Conservation (phyloP, 176 grass and related monocot genomes). For the Pontederia paniculata region DNA sequence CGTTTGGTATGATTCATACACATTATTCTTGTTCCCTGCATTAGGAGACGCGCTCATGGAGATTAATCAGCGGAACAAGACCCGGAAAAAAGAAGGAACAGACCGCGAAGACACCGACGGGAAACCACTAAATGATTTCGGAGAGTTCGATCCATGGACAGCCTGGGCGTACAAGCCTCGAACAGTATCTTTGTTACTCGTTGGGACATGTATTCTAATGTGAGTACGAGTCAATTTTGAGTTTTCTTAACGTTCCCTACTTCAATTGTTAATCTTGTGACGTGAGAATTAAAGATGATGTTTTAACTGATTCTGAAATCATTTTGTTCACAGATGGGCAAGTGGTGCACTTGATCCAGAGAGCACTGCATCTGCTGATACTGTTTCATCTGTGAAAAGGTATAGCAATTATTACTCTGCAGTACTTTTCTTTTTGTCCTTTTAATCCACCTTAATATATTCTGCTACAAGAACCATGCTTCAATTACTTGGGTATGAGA, state of each 20-base stretch:
- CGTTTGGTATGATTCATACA: too few species aligned
- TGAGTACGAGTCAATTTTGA: constrained; percentile 18
- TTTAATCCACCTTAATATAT: too few species aligned
- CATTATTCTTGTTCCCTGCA: too few species aligned
- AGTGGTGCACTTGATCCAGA: constrained; percentile 89
- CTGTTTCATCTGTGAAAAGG: constrained; percentile 78
- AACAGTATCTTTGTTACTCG: constrained; percentile 64
- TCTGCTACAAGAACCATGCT: too few species aligned
- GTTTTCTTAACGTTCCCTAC: not conserved
- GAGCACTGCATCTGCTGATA: constrained; percentile 45
- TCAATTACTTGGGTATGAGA: too few species aligned
- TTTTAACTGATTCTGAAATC: not conserved
- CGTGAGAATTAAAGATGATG: constrained; percentile 1
- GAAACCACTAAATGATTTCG: constrained; percentile 38
- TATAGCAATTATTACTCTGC: not conserved
- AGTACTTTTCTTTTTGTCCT: not conserved
- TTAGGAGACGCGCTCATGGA: constrained; percentile 22
- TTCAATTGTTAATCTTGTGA: constrained; percentile 6
- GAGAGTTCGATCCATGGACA: constrained; percentile 89
- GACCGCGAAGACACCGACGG: constrained; percentile 32
- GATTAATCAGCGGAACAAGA: constrained; percentile 40
- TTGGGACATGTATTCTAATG: constrained; percentile 87
- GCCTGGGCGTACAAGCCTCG: constrained; percentile 91
- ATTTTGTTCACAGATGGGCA: constrained; percentile 58
- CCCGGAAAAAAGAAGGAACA: constrained; percentile 26